These are phyloP conservation scores for Boletus reticulatus DNA, from an alignment of 768 basidiomycete genomes.

Conservation along the genomic window DNA sequence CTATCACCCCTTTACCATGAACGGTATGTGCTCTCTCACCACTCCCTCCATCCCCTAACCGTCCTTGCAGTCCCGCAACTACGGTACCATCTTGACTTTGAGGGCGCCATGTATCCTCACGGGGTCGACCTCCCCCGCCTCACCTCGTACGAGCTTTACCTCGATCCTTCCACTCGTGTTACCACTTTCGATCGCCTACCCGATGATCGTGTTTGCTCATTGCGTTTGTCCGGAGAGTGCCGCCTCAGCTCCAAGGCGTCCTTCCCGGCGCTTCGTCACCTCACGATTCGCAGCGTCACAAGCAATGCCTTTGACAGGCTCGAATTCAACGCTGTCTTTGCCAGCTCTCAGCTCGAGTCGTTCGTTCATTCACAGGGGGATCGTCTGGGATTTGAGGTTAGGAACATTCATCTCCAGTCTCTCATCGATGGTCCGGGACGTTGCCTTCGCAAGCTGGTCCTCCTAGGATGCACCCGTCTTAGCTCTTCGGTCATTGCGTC, in stretches of 20 bases:
- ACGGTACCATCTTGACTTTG: conserved; percentile 31
- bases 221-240: conserved; percentile 38
- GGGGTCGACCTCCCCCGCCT: conserved; percentile 13
- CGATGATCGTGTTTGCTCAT: conserved; percentile 20
- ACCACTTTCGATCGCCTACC: conserved; percentile 30
- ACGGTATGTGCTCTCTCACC: conserved; percentile 1
- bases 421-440: conserved; percentile 20
- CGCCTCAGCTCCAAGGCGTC: conserved; percentile 11
- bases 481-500: conserved; percentile 28
- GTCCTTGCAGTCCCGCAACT: conserved; percentile 16
- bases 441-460: conserved; percentile 32
- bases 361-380: conserved; percentile 37
- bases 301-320: conserved; percentile 36
- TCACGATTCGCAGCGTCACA: conserved; percentile 33
- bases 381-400: conserved; percentile 36
- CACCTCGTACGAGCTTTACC: conserved; percentile 32
- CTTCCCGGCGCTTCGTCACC: conserved; percentile 23
- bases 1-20: conserved; percentile 21
- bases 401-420: conserved; percentile 33
- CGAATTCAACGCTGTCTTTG: conserved; percentile 27
- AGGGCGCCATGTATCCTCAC: conserved; percentile 37
- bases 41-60: conserved; percentile 1
- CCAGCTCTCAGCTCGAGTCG: conserved; percentile 29
- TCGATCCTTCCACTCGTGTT: conserved; percentile 30
- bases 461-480: conserved; percentile 35